phyloP scores from a whole-genome alignment of 129 eudicot species.

The Pittosporum tobira region DNA sequence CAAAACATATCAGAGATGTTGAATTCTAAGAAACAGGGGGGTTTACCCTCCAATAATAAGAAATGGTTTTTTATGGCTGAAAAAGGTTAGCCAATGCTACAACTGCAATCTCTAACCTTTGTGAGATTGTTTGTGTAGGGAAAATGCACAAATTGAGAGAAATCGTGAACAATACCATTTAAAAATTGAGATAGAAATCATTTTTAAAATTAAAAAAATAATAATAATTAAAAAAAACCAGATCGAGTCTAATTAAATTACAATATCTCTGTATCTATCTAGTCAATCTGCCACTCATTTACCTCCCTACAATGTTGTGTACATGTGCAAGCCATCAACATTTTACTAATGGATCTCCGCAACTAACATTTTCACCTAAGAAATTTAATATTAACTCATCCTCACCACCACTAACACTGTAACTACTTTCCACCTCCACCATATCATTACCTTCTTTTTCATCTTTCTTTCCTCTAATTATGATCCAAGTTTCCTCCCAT shows the following conservation, averaged over 20 bases:
- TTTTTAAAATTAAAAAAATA: too few species aligned
- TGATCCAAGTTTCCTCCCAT: conserved; percentile 48
- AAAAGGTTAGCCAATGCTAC: too few species aligned
- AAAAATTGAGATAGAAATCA: too few species aligned
- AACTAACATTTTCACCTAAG: conserved; percentile 4
- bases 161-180: too few species aligned
- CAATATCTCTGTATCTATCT: conserved; percentile 1
- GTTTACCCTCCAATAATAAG: too few species aligned
- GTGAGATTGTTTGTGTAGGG: too few species aligned
- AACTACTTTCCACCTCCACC: conserved; percentile 31
- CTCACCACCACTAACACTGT: conserved; percentile 19
- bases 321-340: background rate
- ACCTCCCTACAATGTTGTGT: background rate
- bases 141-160: too few species aligned
- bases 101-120: too few species aligned
- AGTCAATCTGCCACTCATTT: background rate
- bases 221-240: too few species aligned
- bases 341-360: background rate
- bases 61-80: too few species aligned
- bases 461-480: conserved; percentile 29
- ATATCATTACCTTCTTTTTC: conserved; percentile 8
- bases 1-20: too few species aligned
- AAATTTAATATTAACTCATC: conserved; percentile 5
- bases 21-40: too few species aligned
- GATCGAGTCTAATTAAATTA: background rate